These are phyloP conservation scores for Xylaria sp. DNA, from an alignment of 2,329 filamentous ascomycete genomes.

Conservation along the genomic window DNA sequence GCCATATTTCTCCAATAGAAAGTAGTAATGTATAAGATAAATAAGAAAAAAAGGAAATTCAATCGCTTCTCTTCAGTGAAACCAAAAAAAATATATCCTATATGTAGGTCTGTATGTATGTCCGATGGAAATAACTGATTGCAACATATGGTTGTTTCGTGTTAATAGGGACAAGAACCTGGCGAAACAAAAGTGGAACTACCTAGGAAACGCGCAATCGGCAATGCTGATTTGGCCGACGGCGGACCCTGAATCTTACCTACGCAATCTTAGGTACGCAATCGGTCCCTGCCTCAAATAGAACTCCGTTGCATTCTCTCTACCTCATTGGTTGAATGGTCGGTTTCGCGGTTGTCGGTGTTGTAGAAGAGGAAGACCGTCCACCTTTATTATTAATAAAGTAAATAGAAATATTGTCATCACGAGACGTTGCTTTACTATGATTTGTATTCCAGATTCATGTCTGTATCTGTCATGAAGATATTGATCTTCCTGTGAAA, in stretches of 20 bases:
- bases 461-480: neutral
- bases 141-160: constrained; percentile 7
- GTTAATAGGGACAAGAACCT: neutral
- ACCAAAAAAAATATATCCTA: neutral
- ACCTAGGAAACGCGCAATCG: constrained; percentile 1
- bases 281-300: constrained; percentile 30
- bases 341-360: constrained; percentile 7
- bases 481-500: neutral
- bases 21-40: neutral
- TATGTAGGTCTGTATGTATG: constrained; percentile 2
- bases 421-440: neutral
- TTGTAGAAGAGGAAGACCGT: constrained; percentile 9
- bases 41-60: neutral
- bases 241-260: constrained; percentile 17
- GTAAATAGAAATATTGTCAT: neutral
- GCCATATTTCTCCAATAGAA: constrained; percentile 44
- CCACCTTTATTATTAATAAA: neutral
- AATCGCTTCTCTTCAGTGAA: neutral
- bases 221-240: constrained; percentile 10
- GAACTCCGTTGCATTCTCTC: constrained; percentile 20
- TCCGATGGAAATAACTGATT: neutral
- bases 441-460: neutral
- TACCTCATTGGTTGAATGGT: neutral
- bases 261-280: neutral
- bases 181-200: neutral